Percentiles rank a stretch among this genome's conserved stretches.
Evolutionary conservation across 495 filamentous ascomycete species (phyloP).

Genomic region (Penicillium paradoxum): DNA sequence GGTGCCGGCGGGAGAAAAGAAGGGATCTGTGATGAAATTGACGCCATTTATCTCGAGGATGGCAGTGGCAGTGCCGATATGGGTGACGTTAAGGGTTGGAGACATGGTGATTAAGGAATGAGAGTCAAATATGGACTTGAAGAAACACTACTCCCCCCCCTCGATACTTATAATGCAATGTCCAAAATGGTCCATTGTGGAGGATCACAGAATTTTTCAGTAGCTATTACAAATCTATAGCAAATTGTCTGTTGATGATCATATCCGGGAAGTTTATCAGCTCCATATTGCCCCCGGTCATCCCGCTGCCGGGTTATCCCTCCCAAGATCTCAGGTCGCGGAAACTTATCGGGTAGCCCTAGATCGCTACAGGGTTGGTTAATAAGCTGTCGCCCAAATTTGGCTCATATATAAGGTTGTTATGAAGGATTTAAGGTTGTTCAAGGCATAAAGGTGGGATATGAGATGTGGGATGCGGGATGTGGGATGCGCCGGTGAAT

Average conservation of each 20-base stretch:
- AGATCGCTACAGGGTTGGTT: neutral
- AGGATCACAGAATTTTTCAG: too few species aligned
- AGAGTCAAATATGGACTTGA: neutral
- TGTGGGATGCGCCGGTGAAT: neutral
- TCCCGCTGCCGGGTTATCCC: neutral
- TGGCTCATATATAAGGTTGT: too few species aligned
- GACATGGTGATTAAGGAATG: neutral
- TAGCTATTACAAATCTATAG: neutral
- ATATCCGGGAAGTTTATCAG: neutral
- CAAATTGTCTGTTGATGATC: neutral
- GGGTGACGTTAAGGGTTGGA: conserved; percentile 18
- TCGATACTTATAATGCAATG: neutral
- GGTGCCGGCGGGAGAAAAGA: conserved; percentile 46
- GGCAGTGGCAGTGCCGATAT: conserved; percentile 50
- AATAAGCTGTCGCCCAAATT: neutral
- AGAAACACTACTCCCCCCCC: neutral
- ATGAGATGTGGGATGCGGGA: neutral
- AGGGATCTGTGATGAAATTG: conserved; percentile 50
- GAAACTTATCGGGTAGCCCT: too few species aligned
- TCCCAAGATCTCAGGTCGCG: too few species aligned
- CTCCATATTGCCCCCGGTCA: neutral
- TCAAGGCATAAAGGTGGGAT: neutral
- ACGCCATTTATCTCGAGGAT: conserved; percentile 43
- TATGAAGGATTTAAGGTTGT: neutral
- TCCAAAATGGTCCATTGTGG: neutral